phyloP scores from a whole-genome alignment of 2,329 filamentous ascomycete genomes.

The Clonostachys byssicola region DNA sequence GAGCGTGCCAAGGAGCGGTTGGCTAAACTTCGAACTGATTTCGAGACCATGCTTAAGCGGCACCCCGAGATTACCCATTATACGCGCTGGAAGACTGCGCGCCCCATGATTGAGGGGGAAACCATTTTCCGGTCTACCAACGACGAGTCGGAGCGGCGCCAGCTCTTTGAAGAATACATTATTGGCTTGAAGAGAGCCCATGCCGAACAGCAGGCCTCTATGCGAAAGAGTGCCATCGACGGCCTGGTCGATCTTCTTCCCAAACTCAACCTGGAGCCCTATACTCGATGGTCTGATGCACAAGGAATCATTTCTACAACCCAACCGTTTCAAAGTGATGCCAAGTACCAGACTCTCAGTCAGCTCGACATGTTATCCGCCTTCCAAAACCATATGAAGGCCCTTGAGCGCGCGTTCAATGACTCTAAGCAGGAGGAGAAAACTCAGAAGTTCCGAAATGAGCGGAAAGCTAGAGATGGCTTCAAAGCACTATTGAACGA shows the following conservation, averaged over 20 bases:
- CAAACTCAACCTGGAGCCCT: slow-evolving; percentile 80
- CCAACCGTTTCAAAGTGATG: slow-evolving; percentile 72
- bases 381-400: slow-evolving; percentile 94
- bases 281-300: slow-evolving; percentile 91
- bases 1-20: slow-evolving; percentile 90
- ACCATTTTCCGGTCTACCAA: slow-evolving; percentile 91
- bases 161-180: slow-evolving; percentile 93
- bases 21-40: slow-evolving; percentile 87
- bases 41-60: slow-evolving; percentile 91
- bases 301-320: slow-evolving; percentile 77
- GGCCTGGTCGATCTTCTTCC: slow-evolving; percentile 76
- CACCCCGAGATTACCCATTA: slow-evolving; percentile 97
- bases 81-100: slow-evolving; percentile 94
- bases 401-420: slow-evolving; percentile 86
- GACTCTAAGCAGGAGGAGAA: slow-evolving; percentile 87
- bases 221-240: slow-evolving; percentile 78
- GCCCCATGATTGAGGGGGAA: slow-evolving; percentile 90
- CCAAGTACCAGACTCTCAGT: slow-evolving; percentile 80
- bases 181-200: slow-evolving; percentile 77
- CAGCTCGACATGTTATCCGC: slow-evolving; percentile 87
- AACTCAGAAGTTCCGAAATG: slow-evolving; percentile 71
- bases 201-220: slow-evolving; percentile 66
- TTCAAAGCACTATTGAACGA: slow-evolving; percentile 74
- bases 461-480: slow-evolving; percentile 81
- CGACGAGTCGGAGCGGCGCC: slow-evolving; percentile 80